Conservation (phyloP, 495 filamentous ascomycete genomes). For the Astrocystis sublimbata region DNA sequence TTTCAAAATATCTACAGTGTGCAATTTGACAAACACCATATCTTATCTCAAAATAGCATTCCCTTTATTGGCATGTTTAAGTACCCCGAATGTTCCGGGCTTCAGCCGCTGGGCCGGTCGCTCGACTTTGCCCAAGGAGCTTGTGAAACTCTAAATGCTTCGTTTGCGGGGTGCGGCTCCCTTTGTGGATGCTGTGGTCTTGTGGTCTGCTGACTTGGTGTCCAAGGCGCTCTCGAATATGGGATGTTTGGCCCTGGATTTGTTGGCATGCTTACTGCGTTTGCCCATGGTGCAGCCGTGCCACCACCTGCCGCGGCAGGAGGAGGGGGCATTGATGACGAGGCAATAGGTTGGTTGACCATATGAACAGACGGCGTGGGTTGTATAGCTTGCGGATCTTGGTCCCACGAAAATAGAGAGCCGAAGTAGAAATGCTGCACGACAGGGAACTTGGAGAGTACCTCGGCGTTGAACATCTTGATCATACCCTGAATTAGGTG, state of each 20-base stretch:
- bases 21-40: not conserved
- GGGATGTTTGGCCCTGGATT: constrained; percentile 33
- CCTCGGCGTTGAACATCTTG: constrained; percentile 95
- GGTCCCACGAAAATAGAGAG: constrained; percentile 79
- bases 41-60: not conserved
- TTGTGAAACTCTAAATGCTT: constrained; percentile 17
- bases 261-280: constrained; percentile 34
- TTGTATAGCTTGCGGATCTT: constrained; percentile 60
- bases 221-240: constrained; percentile 34
- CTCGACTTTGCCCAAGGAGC: constrained; percentile 33
- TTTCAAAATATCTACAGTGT: not conserved
- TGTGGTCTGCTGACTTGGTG: constrained; percentile 22
- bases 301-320: constrained; percentile 21
- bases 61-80: not conserved
- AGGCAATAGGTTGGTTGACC: constrained; percentile 53
- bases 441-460: constrained; percentile 90
- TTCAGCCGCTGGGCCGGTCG: constrained; percentile 29
- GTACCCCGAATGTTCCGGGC: not conserved
- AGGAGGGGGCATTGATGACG: constrained; percentile 25
- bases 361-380: constrained; percentile 56
- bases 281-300: constrained; percentile 45
- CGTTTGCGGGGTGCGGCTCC: constrained; percentile 18
- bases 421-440: constrained; percentile 98
- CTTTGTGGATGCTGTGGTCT: constrained; percentile 21
- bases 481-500: constrained; percentile 68